phyloP scores from a whole-genome alignment of 371 early-diverging fungal genomes.

The Mortierella sp. region DNA sequence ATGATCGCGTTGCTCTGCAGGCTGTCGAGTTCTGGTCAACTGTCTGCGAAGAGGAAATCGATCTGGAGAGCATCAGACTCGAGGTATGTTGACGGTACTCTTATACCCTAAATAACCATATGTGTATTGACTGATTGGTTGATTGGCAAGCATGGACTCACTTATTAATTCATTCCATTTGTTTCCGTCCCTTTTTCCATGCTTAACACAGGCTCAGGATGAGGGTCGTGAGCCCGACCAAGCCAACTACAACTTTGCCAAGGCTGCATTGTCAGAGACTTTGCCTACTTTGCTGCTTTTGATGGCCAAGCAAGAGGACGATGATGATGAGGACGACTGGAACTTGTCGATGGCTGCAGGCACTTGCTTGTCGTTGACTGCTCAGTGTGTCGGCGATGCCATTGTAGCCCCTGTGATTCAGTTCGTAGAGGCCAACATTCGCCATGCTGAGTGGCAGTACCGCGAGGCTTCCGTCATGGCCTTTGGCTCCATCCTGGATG shows the following conservation, averaged over 20 bases:
- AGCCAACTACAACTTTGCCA: slow-evolving; percentile 79
- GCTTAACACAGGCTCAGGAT: slow-evolving; percentile 60
- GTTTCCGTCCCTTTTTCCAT: neutral
- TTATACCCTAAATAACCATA: too few relatives aligned
- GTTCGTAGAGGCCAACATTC: slow-evolving; percentile 91
- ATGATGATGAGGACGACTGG: slow-evolving; percentile 98
- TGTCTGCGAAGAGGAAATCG: slow-evolving; percentile 94
- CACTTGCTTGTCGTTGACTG: slow-evolving; percentile 90
- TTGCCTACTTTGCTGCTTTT: slow-evolving; percentile 88
- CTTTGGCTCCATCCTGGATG: slow-evolving; percentile 97
- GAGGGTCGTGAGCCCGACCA: slow-evolving; percentile 68
- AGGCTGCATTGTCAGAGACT: slow-evolving; percentile 79
- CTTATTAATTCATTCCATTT: too few relatives aligned
- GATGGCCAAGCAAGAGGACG: slow-evolving; percentile 94
- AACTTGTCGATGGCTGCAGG: slow-evolving; percentile 97
- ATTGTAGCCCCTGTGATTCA: slow-evolving; percentile 87
- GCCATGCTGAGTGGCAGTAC: slow-evolving; percentile 87
- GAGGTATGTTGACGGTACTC: slow-evolving; percentile 54
- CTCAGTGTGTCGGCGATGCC: slow-evolving; percentile 81
- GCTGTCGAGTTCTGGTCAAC: slow-evolving; percentile 99
- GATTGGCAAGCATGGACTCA: too few relatives aligned
- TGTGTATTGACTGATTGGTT: too few relatives aligned
- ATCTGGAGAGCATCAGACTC: slow-evolving; percentile 65
- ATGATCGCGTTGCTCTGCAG: slow-evolving; percentile 90
- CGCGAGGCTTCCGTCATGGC: slow-evolving; percentile 98